Evolutionary conservation across 2,329 filamentous ascomycete species (phyloP).

Genomic region (Fusarium compactum): DNA sequence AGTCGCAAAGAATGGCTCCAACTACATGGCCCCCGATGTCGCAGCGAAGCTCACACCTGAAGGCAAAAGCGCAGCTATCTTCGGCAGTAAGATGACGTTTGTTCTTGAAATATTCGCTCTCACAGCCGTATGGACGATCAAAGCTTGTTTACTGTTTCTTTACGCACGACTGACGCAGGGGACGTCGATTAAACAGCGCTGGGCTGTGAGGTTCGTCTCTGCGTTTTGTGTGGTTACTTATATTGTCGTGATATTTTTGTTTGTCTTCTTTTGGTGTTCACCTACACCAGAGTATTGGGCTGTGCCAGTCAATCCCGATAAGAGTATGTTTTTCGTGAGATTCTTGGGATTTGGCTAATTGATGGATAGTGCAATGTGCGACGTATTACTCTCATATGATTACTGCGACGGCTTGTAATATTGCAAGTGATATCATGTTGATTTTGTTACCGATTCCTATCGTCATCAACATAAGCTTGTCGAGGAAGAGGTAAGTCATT

Average conservation of each 20-base stretch:
- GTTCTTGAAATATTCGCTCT: constrained; percentile 66
- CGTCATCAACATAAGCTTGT: constrained; percentile 56
- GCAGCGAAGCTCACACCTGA: constrained; percentile 58
- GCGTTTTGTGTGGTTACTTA: constrained; percentile 60
- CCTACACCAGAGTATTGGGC: constrained; percentile 66
- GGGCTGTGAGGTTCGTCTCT: constrained; percentile 57
- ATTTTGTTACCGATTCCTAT: constrained; percentile 61
- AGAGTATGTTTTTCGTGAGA: neutral
- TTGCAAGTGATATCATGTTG: constrained; percentile 59
- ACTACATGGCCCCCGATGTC: constrained; percentile 55
- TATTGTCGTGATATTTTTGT: constrained; percentile 62
- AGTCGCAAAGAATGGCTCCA: constrained; percentile 59
- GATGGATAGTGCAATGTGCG: constrained; percentile 55
- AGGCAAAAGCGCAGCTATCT: constrained; percentile 57
- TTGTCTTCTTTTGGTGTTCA: constrained; percentile 66
- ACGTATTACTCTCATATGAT: constrained; percentile 62
- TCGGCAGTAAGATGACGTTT: constrained; percentile 67
- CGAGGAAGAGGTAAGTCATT: constrained; percentile 43
- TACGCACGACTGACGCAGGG: constrained; percentile 63
- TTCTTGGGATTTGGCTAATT: constrained; percentile 3
- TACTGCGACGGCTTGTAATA: constrained; percentile 60
- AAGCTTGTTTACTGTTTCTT: constrained; percentile 64
- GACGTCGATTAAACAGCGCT: constrained; percentile 49
- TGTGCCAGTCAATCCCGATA: constrained; percentile 54
- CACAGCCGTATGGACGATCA: constrained; percentile 64